Evolutionary conservation across 169 alveolate genomes (phyloP).

Genomic region (Babesia caballi): DNA sequence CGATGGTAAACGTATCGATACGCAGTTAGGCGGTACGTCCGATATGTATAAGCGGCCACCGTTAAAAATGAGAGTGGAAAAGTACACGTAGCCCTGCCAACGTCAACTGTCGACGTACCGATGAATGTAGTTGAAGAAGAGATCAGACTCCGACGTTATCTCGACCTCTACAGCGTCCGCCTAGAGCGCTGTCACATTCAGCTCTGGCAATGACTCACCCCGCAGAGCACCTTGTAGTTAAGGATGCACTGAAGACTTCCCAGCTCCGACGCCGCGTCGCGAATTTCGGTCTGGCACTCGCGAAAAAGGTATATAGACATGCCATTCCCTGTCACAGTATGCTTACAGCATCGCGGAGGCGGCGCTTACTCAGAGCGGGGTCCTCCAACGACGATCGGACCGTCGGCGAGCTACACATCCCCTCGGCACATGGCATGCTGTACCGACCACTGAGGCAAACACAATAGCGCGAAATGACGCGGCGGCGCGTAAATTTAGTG

Average conservation of each 20-base stretch:
- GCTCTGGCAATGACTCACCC: background rate
- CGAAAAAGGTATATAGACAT: background rate
- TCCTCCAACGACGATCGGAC: background rate
- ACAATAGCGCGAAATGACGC: too few species aligned
- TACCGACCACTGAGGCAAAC: too few species aligned
- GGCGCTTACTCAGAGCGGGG: constrained; percentile 18
- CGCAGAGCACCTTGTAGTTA: constrained; percentile 13
- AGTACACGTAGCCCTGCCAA: too few species aligned
- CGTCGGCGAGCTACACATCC: background rate
- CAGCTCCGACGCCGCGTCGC: constrained; percentile 2
- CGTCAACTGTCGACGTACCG: constrained; percentile 38
- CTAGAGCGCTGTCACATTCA: background rate
- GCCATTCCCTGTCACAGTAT: constrained; percentile 5
- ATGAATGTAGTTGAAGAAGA: constrained; percentile 28
- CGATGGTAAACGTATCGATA: too few species aligned
- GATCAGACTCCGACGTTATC: constrained; percentile 22
- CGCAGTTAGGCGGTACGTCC: background rate
- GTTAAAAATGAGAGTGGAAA: too few species aligned
- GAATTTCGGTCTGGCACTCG: constrained; percentile 29
- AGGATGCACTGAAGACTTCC: background rate
- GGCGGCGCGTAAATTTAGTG: too few species aligned
- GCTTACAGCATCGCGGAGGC: background rate
- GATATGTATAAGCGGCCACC: too few species aligned
- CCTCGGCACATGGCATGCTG: background rate
- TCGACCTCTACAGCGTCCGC: constrained; percentile 16